These are phyloP conservation scores for Zygosaccharomyces sapae DNA, from an alignment of 1,139 yeast genomes.

Conservation along the genomic window DNA sequence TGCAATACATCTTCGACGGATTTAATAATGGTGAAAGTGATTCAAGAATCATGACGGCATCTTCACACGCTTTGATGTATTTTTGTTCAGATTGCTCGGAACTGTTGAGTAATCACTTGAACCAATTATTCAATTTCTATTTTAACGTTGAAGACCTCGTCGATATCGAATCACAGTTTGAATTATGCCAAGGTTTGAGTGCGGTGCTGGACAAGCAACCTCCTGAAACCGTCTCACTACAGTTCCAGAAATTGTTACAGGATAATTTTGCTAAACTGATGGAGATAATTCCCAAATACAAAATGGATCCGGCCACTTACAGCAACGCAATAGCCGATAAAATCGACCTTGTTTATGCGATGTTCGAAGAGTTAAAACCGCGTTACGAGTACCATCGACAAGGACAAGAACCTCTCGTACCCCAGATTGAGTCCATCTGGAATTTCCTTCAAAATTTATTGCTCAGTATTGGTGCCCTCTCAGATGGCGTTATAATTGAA, in stretches of 20 bases:
- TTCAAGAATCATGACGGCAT: constrained; percentile 69
- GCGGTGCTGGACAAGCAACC: constrained; percentile 67
- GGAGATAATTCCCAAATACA: constrained; percentile 29
- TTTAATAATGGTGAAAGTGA: constrained; percentile 40
- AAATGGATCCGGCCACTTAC: constrained; percentile 32
- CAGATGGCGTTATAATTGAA: constrained; percentile 46
- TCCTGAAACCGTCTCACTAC: constrained; percentile 40
- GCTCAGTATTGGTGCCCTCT: constrained; percentile 25
- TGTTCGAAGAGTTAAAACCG: constrained; percentile 57
- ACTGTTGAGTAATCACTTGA: constrained; percentile 62
- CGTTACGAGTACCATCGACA: constrained; percentile 35
- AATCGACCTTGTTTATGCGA: constrained; percentile 69
- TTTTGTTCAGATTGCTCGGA: constrained; percentile 88
- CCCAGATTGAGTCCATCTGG: constrained; percentile 31
- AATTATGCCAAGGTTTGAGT: constrained; percentile 86
- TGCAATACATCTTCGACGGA: constrained; percentile 79
- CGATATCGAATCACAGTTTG: constrained; percentile 69
- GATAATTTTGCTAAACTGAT: constrained; percentile 57
- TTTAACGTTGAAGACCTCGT: constrained; percentile 53
- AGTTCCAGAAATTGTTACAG: constrained; percentile 57
- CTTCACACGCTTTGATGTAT: constrained; percentile 90
- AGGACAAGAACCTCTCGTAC: constrained; percentile 32
- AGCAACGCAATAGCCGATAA: constrained; percentile 62
- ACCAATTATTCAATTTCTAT: constrained; percentile 73
- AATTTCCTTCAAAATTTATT: constrained; percentile 22